Base-by-base conservation (phyloP, 768 basidiomycete genomes). In the Phylloporus rhodoxanthus region DNA sequence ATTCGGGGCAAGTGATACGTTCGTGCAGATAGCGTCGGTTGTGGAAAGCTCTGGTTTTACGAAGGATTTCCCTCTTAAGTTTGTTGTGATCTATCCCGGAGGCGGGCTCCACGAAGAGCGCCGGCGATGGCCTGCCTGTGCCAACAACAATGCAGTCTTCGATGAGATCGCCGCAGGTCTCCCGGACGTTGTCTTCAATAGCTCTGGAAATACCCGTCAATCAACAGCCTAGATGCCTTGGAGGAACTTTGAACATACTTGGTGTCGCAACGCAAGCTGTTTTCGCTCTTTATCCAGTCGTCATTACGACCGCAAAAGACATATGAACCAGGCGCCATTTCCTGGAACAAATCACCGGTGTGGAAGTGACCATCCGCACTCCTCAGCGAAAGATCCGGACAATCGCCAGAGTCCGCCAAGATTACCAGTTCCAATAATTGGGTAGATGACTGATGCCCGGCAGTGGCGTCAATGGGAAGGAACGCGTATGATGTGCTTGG, bases 281-380 rank as follows among this genome's bases (percentile, higher is more conserved):
- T 85, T 61, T 86, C 83, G 33, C 81, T 82, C 70, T 89, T 90
- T 65, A 90, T 89, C 87, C 87, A 88, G 66, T 90, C 87, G 57
- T 90, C 87, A 52, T 87, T 80, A 36, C 87, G 79, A 21, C 87
- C 87, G 32, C 82, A 78, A 53, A 77, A 85, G 40, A 80, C 61
- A 61, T 83, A 89, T 57, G 68, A 69, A 0, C 84, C 84, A 1
- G 78, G 72, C 2, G 69, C 55, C 15, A 74, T 70, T 64, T 86
- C 81, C 58, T 79, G 76, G 72, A 89, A 90, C n/a, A 90, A 70
- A 65, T 90, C 87, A 1, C 87, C 87, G 13, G 87, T 88, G 63
- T 87, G 87, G 70, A 85, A 87, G 59, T 85, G 72, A 6, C 85
- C 85, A 61, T 89, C 85, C 1, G 72, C 54, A 43, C 75, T 62